phyloP scores from a whole-genome alignment of 2,329 filamentous ascomycete genomes.

The Nemania serpens region DNA sequence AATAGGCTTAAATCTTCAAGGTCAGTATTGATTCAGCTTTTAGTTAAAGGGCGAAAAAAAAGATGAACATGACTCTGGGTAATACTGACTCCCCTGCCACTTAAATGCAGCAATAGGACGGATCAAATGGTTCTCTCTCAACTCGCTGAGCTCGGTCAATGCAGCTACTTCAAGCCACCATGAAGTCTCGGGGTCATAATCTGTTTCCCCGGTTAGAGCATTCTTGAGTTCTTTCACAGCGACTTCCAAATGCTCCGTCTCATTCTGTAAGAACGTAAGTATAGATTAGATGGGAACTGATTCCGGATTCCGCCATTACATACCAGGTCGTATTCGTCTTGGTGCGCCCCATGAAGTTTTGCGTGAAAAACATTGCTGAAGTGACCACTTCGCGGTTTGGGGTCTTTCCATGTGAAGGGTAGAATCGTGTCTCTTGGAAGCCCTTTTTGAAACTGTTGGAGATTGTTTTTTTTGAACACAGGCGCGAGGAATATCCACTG shows the following conservation, averaged over 20 bases:
- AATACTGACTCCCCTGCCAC: conserved; percentile 1
- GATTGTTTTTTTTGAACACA: conserved; percentile 6
- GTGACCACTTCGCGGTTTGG: neutral
- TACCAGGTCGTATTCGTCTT: conserved; percentile 2
- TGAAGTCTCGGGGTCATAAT: conserved; percentile 2
- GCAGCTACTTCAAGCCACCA: conserved; percentile 4
- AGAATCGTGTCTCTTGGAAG: conserved; percentile 8
- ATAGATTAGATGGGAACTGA: neutral
- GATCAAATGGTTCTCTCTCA: conserved; percentile 44
- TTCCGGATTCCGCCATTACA: neutral
- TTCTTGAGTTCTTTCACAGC: conserved; percentile 14
- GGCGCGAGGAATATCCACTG: conserved; percentile 20
- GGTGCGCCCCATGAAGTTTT: conserved; percentile 9
- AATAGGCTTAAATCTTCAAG: conserved; percentile 5
- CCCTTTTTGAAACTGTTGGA: neutral
- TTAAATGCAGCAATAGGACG: conserved; percentile 21
- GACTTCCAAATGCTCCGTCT: neutral
- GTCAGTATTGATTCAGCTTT: neutral
- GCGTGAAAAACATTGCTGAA: conserved; percentile 18
- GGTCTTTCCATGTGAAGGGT: conserved; percentile 7
- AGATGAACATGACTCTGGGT: neutral
- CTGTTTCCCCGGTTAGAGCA: neutral
- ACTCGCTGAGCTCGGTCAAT: conserved; percentile 9
- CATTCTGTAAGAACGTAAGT: neutral
- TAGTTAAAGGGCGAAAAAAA: neutral